Evolutionary conservation across 257 asterid species (phyloP), one percentile per base, ranked within the genome.

Genomic region (Ilex asprella): DNA sequence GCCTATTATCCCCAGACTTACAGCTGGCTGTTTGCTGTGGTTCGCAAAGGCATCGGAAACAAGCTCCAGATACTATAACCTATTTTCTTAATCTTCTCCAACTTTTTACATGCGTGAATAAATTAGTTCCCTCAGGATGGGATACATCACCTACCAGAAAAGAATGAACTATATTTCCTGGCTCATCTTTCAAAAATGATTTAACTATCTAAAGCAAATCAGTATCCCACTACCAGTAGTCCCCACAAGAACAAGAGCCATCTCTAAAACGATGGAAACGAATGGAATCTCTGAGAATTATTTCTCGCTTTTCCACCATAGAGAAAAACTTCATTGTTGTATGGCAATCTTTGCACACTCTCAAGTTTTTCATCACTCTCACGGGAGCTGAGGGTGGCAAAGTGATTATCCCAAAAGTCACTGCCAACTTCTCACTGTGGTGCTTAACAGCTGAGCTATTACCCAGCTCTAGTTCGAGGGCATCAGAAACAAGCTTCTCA

Each of bases 221-320:
- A 0, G 8, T 3, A 4, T 35, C 41, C 8, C 41, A 35, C 41
- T 30, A 62, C 63, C 62, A 66, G 30, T 63, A 73, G 32, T 69
- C 70, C 67, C 70, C 61, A 59, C 77, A 73, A 58, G 73, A 73
- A 51, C 78, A 73, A 16, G 41, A 16, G 0, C 78, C 78, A 27
- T 73, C 67, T 16, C 63, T 67, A 59, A 73, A 73, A 67, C 31
- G 66, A 57, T 67, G 77, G 66, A 73, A 72, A 49, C 77, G 66
- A 58, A 62, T 62, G 13, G 73, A 67, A 62, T 72, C 77, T 46
- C 77, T 62, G 51, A 72, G 67, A 41, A 67, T n/a, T 30, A 72
- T 72, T 35, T 72, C 70, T 44, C 66, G 57, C 32, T 64, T 43
- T 1, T 61, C 52, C 16, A 16, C 31, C 58, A 52, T 62, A 41